Base-by-base conservation (phyloP, 352 stramenopile species). In the Phytophthora nicotianae region DNA sequence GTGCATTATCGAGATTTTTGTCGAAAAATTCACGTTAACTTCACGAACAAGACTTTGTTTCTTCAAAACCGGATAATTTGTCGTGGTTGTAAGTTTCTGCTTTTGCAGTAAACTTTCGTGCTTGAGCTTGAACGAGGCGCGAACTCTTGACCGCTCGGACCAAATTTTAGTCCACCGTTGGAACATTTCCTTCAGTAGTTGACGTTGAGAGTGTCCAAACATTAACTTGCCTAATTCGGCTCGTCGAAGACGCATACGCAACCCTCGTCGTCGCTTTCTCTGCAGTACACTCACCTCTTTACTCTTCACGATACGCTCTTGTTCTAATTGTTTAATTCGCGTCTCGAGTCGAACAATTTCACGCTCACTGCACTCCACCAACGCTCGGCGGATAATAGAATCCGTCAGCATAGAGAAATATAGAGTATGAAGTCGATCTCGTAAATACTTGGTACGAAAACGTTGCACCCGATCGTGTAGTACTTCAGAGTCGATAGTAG, bases 351-450 rank as follows among this genome's bases (percentile, higher is more conserved):
- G 61, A 6, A 26, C 35, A 1, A 77, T 71, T 37, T 90, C 80
- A 10, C 77, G 68, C 41, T 86, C 68, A 41, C 65, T 88, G 20
- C 62, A 72, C 5, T 77, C 53, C 1, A 88, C 69, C 20, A 89
- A 66, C 11, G 77, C 78, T 19, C 62, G 66, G 16, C 70, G 73
- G 6, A 89, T 58, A 23, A 91, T 79, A 14, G 59, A 79, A 29
- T 91, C 80, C 0, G 78, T 87, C 8, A 91, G 49, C 14, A 91
- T 26, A 0, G 66, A 57, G n/a, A 91, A 90, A 33, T 91, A 90
- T 10, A 69, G 53, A 1, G 23, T 42, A 47, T 89, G 78, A 0
- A 93, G 58, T 21, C 82, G 74, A 27, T 85, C 78, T 2, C 78
- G 65, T 11, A 92, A 45, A 41, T 91, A 93, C 4, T 46, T 10